Evolutionary conservation across 805 yeast genomes (phyloP).

Genomic region (Yamadazyma kitorensis): DNA sequence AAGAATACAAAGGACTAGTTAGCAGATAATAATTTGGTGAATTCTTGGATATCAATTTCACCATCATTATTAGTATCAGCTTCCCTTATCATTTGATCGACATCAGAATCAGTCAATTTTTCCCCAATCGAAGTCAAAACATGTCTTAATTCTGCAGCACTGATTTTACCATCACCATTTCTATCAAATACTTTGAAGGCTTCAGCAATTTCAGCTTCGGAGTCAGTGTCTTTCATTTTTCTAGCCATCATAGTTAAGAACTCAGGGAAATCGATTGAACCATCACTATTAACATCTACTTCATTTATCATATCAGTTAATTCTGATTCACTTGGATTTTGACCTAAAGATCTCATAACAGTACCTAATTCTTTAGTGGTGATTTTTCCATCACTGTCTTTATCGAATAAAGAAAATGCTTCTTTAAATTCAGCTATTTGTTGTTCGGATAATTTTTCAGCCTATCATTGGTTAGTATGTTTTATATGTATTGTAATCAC

Average conservation of each 20-base stretch:
- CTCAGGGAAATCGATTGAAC: conserved; percentile 52
- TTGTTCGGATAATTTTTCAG: conserved; percentile 89
- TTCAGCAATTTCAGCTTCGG: conserved; percentile 95
- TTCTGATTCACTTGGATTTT: conserved; percentile 94
- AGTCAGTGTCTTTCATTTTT: conserved; percentile 94
- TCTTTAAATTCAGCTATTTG: conserved; percentile 97
- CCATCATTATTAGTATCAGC: conserved; percentile 96
- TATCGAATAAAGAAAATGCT: conserved; percentile 95
- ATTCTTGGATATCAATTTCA: conserved; percentile 94
- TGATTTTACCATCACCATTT: conserved; percentile 95
- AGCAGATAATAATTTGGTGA: conserved; percentile 82
- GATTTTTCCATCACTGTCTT: conserved; percentile 95
- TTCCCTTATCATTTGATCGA: conserved; percentile 94
- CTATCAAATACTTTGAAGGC: conserved; percentile 97
- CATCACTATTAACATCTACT: conserved; percentile 94
- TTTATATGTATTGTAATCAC: background rate
- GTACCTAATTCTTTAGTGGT: conserved; percentile 95
- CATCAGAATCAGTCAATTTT: conserved; percentile 93
- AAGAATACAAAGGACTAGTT: too few species aligned
- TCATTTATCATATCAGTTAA: conserved; percentile 96
- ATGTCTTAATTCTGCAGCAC: conserved; percentile 94
- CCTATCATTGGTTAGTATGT: too few species aligned
- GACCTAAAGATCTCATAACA: conserved; percentile 98
- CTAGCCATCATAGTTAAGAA: conserved; percentile 44
- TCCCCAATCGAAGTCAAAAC: conserved; percentile 98